These are phyloP conservation scores for Coleophoma eucalyptorum DNA, from an alignment of 2,329 filamentous ascomycete genomes.

Conservation along the genomic window DNA sequence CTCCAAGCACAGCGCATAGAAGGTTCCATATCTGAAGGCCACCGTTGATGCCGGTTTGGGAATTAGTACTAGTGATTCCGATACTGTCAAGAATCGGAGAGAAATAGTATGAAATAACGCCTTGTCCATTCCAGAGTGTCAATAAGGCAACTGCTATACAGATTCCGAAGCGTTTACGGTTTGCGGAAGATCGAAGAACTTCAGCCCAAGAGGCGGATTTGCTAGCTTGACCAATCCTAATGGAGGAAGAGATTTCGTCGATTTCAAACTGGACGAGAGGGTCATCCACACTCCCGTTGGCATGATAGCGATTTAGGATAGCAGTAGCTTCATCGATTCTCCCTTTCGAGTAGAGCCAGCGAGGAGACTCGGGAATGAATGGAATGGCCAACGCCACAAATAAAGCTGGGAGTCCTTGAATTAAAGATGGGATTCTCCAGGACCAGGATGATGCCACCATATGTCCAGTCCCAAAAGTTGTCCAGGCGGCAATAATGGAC, in stretches of 20 bases:
- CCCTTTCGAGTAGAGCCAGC: constrained; percentile 30
- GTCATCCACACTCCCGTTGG: constrained; percentile 36
- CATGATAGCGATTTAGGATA: constrained; percentile 39
- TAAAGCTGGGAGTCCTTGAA: constrained; percentile 8
- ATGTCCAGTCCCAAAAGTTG: constrained; percentile 12
- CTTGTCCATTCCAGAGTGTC: constrained; percentile 10
- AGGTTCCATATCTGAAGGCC: constrained; percentile 27
- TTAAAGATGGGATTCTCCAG: constrained; percentile 36
- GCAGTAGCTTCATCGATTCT: constrained; percentile 26
- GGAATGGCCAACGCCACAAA: constrained; percentile 21
- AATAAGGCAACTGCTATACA: constrained; percentile 21
- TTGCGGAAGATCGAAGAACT: constrained; percentile 17
- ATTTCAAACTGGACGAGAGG: constrained; percentile 27
- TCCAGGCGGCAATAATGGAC: constrained; percentile 16
- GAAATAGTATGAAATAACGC: constrained; percentile 32
- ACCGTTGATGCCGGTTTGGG: constrained; percentile 27
- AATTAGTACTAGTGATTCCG: constrained; percentile 13
- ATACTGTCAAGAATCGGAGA: constrained; percentile 21
- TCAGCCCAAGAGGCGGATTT: constrained; percentile 22
- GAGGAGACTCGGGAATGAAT: constrained; percentile 28
- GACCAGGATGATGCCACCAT: constrained; percentile 18
- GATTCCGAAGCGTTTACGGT: constrained; percentile 8
- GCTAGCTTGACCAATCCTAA: constrained; percentile 29
- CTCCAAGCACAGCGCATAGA: constrained; percentile 39
- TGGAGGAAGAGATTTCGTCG: constrained; percentile 29